These are phyloP conservation scores for Aspergillus transmontanensis DNA, from an alignment of 2,329 filamentous ascomycete genomes.

Conservation along the genomic window DNA sequence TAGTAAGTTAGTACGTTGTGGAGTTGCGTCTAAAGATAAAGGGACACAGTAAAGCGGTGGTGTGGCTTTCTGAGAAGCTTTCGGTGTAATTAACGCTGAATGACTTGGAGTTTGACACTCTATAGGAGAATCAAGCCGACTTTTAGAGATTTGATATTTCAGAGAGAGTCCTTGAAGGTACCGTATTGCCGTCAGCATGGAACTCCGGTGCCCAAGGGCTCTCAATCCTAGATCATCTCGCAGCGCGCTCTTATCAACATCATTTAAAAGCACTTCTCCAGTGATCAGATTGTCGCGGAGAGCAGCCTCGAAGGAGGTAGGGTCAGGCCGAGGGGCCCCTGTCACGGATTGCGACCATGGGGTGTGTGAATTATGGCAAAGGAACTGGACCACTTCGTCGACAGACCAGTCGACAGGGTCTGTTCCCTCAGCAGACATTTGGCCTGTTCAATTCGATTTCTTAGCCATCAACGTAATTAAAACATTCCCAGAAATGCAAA, in stretches of 20 bases:
- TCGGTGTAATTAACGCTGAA: not conserved
- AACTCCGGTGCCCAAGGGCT: slow-evolving; percentile 60
- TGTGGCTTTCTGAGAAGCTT: not conserved
- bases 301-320: slow-evolving; percentile 53
- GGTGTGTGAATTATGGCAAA: slow-evolving; percentile 60
- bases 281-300: slow-evolving; percentile 67
- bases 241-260: slow-evolving; percentile 53
- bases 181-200: slow-evolving; percentile 60
- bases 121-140: slow-evolving; percentile 3
- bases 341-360: slow-evolving; percentile 38
- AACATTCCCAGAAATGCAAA: not conserved
- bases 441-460: slow-evolving; percentile 2
- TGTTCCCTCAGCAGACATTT: slow-evolving; percentile 34
- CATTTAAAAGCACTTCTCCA: slow-evolving; percentile 65
- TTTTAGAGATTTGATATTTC: slow-evolving; percentile 44
- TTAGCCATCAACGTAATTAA: not conserved
- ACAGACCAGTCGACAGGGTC: slow-evolving; percentile 78
- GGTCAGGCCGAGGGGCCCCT: slow-evolving; percentile 52
- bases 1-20: not conserved
- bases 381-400: slow-evolving; percentile 65
- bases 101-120: slow-evolving; percentile 4
- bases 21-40: not conserved
- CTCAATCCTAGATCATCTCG: slow-evolving; percentile 61
- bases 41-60: not conserved
- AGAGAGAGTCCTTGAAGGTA: slow-evolving; percentile 57